A percentile compares a stretch with the other conserved stretches of the same genome.
phyloP scores from a whole-genome alignment of 345 rosid genomes.

The Pelargonium nanum region DNA sequence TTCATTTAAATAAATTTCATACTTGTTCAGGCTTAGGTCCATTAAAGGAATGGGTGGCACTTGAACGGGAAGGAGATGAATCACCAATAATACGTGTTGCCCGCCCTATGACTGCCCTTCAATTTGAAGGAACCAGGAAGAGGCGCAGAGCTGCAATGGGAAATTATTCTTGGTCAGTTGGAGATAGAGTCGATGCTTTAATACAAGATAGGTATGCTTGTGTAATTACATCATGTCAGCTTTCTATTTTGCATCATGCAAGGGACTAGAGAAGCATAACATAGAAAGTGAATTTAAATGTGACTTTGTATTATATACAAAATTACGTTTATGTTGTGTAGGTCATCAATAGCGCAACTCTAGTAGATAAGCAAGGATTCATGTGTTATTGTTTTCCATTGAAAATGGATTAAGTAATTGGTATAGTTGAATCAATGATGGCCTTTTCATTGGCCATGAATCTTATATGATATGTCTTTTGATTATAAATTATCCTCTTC shows the following conservation, averaged over 20 bases:
- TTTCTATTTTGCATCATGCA: not conserved
- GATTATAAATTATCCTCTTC: too few relatives aligned
- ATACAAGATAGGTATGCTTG: constrained; percentile 58
- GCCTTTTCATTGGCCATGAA: too few relatives aligned
- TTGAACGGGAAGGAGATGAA: constrained; percentile 41
- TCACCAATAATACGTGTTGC: constrained; percentile 70
- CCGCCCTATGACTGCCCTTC: constrained; percentile 54
- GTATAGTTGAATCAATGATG: too few relatives aligned
- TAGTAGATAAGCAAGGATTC: too few relatives aligned
- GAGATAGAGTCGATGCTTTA: constrained; percentile 89
- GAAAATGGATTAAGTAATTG: too few relatives aligned
- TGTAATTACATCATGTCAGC: not conserved
- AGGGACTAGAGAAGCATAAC: not conserved
- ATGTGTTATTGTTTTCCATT: too few relatives aligned
- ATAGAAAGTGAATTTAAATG: not conserved
- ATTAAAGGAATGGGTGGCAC: constrained; percentile 83
- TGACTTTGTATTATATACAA: not conserved
- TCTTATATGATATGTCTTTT: too few relatives aligned
- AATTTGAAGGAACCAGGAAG: constrained; percentile 88
- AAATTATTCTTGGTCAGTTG: constrained; percentile 70
- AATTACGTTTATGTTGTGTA: not conserved
- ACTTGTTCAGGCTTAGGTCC: constrained; percentile 47
- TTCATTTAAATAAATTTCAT: constrained; percentile 6
- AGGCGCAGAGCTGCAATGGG: constrained; percentile 78
- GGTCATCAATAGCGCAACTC: not conserved